Evolutionary conservation across 1,284 basidiomycete species (phyloP).

Genomic region (Flammula alnicola): DNA sequence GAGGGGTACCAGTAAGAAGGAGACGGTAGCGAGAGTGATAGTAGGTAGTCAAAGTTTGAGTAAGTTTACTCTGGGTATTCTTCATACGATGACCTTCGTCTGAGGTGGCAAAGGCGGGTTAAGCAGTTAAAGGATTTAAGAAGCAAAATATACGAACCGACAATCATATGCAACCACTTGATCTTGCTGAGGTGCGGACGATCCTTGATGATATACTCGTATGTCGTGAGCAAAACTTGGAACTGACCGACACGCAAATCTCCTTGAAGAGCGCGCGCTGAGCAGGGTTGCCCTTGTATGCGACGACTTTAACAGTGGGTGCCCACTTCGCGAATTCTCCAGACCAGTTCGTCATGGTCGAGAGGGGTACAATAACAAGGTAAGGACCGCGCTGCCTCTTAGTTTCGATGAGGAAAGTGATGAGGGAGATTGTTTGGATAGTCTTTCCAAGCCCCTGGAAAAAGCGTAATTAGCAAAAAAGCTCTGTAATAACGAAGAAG

Average conservation of each 20-base stretch:
- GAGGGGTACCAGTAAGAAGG: slow-evolving; percentile 96
- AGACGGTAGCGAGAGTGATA: slow-evolving; percentile 95
- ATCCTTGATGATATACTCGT: slow-evolving; percentile 99
- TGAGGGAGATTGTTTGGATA: slow-evolving; percentile 94
- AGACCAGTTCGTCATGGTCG: slow-evolving; percentile 98
- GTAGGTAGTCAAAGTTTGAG: slow-evolving; percentile 91
- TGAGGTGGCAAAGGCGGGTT: slow-evolving; percentile 23
- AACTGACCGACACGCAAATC: slow-evolving; percentile 84
- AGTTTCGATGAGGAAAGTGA: slow-evolving; percentile 94
- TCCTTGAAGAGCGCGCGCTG: slow-evolving; percentile 78
- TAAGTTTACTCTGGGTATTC: slow-evolving; percentile 96
- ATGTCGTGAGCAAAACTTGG: slow-evolving; percentile 96
- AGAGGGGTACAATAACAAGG: slow-evolving; percentile 96
- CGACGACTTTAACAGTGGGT: slow-evolving; percentile 81
- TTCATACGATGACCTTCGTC: slow-evolving; percentile 99
- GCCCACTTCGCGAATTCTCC: slow-evolving; percentile 99
- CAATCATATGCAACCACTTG: slow-evolving; percentile 99
- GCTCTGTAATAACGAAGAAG: slow-evolving; percentile 3
- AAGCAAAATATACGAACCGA: slow-evolving; percentile 56
- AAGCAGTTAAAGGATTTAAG: neutral
- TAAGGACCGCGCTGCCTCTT: slow-evolving; percentile 95
- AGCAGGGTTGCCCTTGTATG: slow-evolving; percentile 93
- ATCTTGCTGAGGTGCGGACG: slow-evolving; percentile 88
- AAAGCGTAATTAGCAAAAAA: slow-evolving; percentile 19
- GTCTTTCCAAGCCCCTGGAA: slow-evolving; percentile 93